Base-by-base conservation (phyloP, 305 asterid genomes). In the Nicotiana rustica region DNA sequence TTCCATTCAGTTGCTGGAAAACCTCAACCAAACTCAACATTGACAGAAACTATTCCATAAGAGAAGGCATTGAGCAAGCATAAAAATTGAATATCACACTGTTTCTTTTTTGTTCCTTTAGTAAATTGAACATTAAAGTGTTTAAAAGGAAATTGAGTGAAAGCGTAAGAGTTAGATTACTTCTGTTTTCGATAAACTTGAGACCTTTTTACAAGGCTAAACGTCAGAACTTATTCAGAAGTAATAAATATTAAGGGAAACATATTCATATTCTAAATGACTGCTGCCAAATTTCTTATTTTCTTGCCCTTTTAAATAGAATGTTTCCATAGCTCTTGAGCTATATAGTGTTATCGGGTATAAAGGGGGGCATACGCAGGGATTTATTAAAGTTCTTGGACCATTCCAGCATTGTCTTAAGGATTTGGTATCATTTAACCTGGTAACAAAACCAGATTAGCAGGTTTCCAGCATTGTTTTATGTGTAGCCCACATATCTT, bases 1-100 rank as follows among this genome's bases (percentile, higher is more conserved):
- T 71, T 71, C 38, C 78, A 71, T 71, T 38, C 78, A 71, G 38
- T 44, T 47, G 38, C 36, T 71, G 19, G 78, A 44, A 44, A 44
- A 44, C 61, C 60, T 44, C 78, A 60, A 44, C 61, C 78, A 71
- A 71, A 71, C 19, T 25, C 36, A 10, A 71, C 59, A 19, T 44
- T n/a, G 78, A 44, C 60, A 19, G 78, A 44, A 70, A 2, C 3
- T 71, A 71, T 44, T 71, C 60, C 36, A 21, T 2, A 44, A 44
- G 60, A 44, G 38, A 57, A 71, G 60, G 49, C 38, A 71, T 71
- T 44, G 38, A 44, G 61, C n/a, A 44, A 71, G 38, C 78, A 44
- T 47, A 44, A 19, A 5, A 71, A 44, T 44, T 19, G 35, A 44
- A 44, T 44, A 44, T 44, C 52, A 44, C 12, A 44, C 52, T 44